Evolutionary conservation across 225 moss, liverwort and hornwort species (phyloP).

Genomic region (Neckera pumila): DNA sequence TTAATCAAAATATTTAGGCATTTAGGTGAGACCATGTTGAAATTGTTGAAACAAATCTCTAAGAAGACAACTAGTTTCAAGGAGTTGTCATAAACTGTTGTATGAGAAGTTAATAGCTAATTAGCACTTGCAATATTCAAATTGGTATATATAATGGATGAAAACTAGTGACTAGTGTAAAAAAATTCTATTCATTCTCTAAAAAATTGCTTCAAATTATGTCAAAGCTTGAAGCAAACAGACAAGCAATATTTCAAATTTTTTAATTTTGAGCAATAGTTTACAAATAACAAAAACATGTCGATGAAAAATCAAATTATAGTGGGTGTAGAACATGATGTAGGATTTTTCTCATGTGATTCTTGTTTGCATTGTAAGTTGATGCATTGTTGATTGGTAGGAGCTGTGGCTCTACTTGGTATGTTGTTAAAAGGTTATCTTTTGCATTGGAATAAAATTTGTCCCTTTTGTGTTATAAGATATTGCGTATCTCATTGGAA

Average conservation of each 20-base stretch:
- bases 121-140: not conserved
- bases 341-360: not conserved
- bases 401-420: fast-evolving
- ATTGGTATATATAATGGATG: not conserved
- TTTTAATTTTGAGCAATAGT: not conserved
- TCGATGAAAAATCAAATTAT: not conserved
- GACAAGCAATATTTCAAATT: not conserved
- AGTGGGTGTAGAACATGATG: not conserved
- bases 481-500: not conserved
- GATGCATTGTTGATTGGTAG: fast-evolving
- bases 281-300: not conserved
- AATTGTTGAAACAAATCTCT: not conserved
- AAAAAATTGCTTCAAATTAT: not conserved
- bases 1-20: not conserved
- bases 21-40: not conserved
- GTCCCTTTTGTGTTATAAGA: fast-evolving
- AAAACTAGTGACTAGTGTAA: not conserved
- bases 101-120: not conserved
- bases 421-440: too few relatives aligned
- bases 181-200: not conserved
- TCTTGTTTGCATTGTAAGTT: not conserved
- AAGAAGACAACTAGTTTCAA: not conserved
- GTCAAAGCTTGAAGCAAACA: not conserved
- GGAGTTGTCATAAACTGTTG: not conserved
- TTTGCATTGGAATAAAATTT: not conserved